Base-by-base conservation (phyloP, 495 filamentous ascomycete genomes). In the Penicillium bialowiezense region DNA sequence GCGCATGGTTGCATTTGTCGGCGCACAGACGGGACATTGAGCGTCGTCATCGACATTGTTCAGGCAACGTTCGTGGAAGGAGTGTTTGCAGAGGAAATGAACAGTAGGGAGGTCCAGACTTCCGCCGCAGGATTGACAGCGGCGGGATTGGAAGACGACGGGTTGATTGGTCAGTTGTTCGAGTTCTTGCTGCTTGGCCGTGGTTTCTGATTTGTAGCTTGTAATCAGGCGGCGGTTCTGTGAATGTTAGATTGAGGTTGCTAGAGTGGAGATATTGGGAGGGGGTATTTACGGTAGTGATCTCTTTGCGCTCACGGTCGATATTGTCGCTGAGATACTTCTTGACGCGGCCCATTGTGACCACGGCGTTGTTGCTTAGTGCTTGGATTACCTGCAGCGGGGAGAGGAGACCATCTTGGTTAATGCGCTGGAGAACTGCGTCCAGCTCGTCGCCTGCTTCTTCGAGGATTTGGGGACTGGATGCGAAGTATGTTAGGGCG, bases 331-430 rank as follows among this genome's bases (percentile, higher is more conserved):
- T 81, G 4, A 98, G 83, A 62, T 98, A 98, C 21, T 84, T 84
- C 73, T 96, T 97, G 36, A 98, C 85, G 74, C 96, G 88, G 26
- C 95, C 93, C 88, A 97, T 96, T 1, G 90, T 97, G 1, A 93
- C 91, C 7, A 97, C 91, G 20, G 80, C 84, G 59, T 90, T 91
- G 20, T 80, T 83, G 50, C 85, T 88, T 9, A 98, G 73, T 2
- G 95, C 90, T 64, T 98, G 93, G 13, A 98, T 93, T 12, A 98
- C 93, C 65, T 98, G 92, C 19, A 98, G 75, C 1, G 93, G 93
- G 12, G 95, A 92, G 88, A 98, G 95, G 10, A 98, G 79, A 12
- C 89, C 87, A 52, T 93, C 89, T 45, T 86, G 80, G 46, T 96
- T 87, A 58, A 98, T 98, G 51, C 88, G 88, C 36, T 82, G 81